Evolutionary conservation across 2,329 filamentous ascomycete species (phyloP), one percentile per base, ranked within the genome.

Genomic region (Alternaria hordeiaustralica): DNA sequence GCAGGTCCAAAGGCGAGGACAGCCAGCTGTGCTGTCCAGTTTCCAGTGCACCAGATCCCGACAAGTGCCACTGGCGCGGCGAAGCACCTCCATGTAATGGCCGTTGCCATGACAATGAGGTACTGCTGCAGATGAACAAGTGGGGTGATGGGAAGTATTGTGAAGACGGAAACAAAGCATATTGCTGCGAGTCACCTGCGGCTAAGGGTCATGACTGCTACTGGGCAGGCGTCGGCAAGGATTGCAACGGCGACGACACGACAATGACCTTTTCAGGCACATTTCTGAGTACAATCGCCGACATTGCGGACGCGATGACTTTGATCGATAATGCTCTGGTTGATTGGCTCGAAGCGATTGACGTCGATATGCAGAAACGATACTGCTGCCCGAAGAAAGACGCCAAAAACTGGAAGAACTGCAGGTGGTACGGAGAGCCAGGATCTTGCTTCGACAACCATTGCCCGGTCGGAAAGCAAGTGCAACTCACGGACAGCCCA

Each of bases 351-450:
- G 54, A 56, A 45, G 23, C 33, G 25, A n/a, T 23, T 12, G 54
- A 56, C 54, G 45, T 56, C 4, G 54, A 56, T 10, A 56, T 46
- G 36, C 54, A 46, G 41, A 73, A 75, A 63, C 55, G 63, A 13
- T 78, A 71, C 61, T 79, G 74, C 64, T 78, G 75, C 53, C 70
- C 72, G 2, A 49, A 68, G 20, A 66, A 74, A 28, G 70, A 78
- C 8, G 45, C 64, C 13, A 61, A 71, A 12, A 30, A 30, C 11
- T 80, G 70, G 72, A 72, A 71, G 53, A 78, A 79, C 66, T 81
- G 77, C 65, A 55, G 60, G n/a, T 82, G 78, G 79, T 68, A 78
- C 26, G 79, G 79, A n/a, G 65, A 81, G 51, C 69, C 73, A 1
- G 76, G 75, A 10, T 75, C 56, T 51, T 81, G 76, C 62, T 78